Conservation (phyloP, 441 rosid genomes). For the Pelargonium cotyledonis region DNA sequence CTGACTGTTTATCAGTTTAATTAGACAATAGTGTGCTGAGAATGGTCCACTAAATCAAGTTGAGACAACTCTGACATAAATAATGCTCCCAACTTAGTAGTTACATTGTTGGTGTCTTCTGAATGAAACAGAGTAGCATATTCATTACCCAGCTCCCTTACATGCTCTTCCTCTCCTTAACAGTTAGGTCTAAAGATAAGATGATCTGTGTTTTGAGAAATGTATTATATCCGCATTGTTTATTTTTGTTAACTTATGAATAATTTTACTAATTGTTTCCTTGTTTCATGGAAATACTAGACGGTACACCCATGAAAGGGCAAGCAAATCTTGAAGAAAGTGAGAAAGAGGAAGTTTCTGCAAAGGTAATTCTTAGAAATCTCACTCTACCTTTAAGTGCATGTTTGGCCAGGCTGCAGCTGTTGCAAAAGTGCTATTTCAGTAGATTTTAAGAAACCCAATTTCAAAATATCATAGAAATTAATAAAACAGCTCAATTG, state of each 20-base stretch:
- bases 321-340: not conserved
- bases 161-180: not conserved
- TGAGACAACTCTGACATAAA: too few relatives aligned
- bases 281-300: not conserved
- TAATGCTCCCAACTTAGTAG: too few relatives aligned
- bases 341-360: slow-evolving; percentile 4
- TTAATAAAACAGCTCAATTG: too few relatives aligned
- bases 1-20: too few relatives aligned
- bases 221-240: not conserved
- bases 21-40: too few relatives aligned
- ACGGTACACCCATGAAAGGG: not conserved
- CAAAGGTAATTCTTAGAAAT: slow-evolving; percentile 1
- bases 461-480: too few relatives aligned
- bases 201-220: not conserved
- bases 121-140: not conserved
- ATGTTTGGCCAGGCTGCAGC: not conserved
- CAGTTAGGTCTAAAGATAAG: not conserved
- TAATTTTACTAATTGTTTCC: not conserved
- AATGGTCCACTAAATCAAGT: too few relatives aligned
- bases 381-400: not conserved
- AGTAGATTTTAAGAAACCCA: too few relatives aligned
- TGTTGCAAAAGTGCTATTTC: too few relatives aligned
- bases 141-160: not conserved
- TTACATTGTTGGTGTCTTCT: not conserved
- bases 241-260: not conserved